These are phyloP conservation scores for Xerocomus brunneocitrinus DNA, from an alignment of 768 basidiomycete species.

Conservation along the genomic window DNA sequence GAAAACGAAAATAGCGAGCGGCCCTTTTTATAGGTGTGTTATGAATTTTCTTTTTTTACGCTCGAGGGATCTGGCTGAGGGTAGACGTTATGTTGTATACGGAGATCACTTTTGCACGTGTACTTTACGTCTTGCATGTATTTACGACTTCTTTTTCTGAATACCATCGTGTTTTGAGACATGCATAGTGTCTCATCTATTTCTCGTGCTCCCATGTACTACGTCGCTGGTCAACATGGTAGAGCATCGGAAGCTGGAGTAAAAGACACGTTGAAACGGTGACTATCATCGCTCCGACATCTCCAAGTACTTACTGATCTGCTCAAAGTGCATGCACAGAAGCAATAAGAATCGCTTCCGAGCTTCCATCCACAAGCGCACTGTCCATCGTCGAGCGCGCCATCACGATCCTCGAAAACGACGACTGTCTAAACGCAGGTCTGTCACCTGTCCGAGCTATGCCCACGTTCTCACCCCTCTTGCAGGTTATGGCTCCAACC, in stretches of 20 bases:
- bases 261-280: constrained; percentile 56
- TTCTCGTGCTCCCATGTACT: constrained; percentile 23
- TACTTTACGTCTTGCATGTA: constrained; percentile 25
- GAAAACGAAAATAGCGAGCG: neutral
- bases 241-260: constrained; percentile 44
- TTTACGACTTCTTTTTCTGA: constrained; percentile 11
- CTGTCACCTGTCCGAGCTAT: neutral
- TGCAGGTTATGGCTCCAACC: constrained; percentile 71
- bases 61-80: neutral
- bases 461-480: neutral
- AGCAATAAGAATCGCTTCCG: constrained; percentile 30
- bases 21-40: constrained; percentile 8
- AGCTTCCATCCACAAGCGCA: constrained; percentile 22
- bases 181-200: neutral
- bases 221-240: constrained; percentile 60
- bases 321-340: constrained; percentile 47
- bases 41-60: constrained; percentile 2
- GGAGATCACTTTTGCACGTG: constrained; percentile 3
- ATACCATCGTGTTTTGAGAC: constrained; percentile 16
- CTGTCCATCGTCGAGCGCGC: constrained; percentile 49
- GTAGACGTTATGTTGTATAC: neutral
- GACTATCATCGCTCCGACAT: constrained; percentile 7
- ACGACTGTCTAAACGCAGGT: constrained; percentile 60
- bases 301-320: constrained; percentile 3
- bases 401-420: constrained; percentile 40